phyloP scores from a whole-genome alignment of 371 early-diverging fungal species.

The Mortierella polycephala region DNA sequence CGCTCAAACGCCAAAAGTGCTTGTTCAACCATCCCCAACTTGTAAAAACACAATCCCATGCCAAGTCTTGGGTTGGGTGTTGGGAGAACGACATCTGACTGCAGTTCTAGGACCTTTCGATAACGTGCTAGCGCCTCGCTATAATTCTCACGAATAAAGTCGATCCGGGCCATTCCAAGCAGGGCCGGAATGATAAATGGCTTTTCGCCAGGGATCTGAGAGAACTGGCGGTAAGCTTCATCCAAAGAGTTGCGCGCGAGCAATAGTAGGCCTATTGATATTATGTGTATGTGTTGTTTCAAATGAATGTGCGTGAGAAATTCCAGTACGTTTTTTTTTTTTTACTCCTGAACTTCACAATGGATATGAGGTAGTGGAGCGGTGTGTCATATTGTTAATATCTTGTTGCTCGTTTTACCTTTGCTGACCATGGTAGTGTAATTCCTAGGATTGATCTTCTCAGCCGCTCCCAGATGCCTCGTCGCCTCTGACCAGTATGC shows the following conservation, averaged over 20 bases:
- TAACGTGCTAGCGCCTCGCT: conserved; percentile 74
- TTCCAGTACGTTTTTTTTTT: no score
- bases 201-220: conserved; percentile 67
- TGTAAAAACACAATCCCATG: conserved; percentile 88
- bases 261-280: conserved; percentile 60
- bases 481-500: conserved; percentile 59
- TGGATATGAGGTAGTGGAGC: no score
- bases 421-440: conserved; percentile 77
- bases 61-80: conserved; percentile 85
- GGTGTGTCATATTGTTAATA: no score
- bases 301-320: not conserved
- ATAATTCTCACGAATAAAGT: conserved; percentile 67
- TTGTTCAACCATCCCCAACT: conserved; percentile 73
- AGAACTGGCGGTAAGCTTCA: conserved; percentile 76
- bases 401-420: conserved; percentile 44
- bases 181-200: conserved; percentile 79
- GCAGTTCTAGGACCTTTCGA: conserved; percentile 74
- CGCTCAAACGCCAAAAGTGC: conserved; percentile 81
- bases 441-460: conserved; percentile 78
- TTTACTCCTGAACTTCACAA: no score
- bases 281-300: not conserved
- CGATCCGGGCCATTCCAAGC: conserved; percentile 81
- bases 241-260: conserved; percentile 71
- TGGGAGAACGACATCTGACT: conserved; percentile 56
- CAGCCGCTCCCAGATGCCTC: conserved; percentile 70